Evolutionary conservation across 257 asterid genomes (phyloP).

Genomic region (Jaltomata sinuosa): DNA sequence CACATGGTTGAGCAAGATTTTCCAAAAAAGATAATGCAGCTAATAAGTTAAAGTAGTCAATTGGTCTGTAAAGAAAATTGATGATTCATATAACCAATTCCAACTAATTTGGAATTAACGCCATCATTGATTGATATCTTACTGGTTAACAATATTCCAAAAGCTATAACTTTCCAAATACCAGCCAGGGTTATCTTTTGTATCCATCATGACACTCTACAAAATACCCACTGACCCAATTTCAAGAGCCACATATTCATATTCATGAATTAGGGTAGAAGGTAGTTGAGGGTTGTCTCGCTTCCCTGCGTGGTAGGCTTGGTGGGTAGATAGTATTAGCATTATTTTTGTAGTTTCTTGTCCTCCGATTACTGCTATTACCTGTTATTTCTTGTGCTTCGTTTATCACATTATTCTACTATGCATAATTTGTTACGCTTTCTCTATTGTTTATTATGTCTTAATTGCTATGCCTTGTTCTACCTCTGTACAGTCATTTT

Average conservation of each 20-base stretch:
- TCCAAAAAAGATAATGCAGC: neutral
- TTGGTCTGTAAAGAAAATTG: neutral
- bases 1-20: neutral
- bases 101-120: neutral
- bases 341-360: no score
- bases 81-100: neutral
- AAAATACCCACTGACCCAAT: neutral
- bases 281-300: no score
- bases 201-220: neutral
- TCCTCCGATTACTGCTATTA: no score
- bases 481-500: no score
- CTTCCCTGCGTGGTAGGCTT: no score
- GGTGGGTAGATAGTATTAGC: no score
- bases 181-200: neutral
- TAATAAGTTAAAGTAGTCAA: neutral
- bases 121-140: neutral
- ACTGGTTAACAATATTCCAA: neutral
- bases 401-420: no score
- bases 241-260: neutral
- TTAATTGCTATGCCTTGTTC: no score
- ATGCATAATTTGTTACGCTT: no score
- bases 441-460: no score
- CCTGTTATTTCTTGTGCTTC: no score
- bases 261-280: no score
- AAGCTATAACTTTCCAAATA: neutral